Conservation (phyloP, 139 green algal species). For the Tetraselmis striata region DNA sequence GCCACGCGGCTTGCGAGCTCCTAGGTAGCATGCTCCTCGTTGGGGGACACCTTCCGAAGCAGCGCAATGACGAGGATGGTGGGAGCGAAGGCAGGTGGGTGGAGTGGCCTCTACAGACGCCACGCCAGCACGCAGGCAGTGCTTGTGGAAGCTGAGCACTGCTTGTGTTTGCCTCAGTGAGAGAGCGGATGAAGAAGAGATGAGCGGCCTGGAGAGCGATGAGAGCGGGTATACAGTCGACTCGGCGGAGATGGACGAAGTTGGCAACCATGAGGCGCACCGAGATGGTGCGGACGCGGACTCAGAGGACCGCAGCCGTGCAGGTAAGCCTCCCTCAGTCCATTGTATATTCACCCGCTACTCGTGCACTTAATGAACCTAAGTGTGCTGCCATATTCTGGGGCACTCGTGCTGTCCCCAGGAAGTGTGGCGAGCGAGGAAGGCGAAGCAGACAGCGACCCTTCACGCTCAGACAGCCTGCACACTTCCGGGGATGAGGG, state of each 20-base stretch:
- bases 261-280: background rate
- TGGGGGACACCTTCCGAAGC: background rate
- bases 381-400: too few species aligned
- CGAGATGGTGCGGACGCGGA: too few species aligned
- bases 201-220: background rate
- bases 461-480: background rate
- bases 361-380: too few species aligned
- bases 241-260: background rate
- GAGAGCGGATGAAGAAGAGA: background rate
- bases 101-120: background rate
- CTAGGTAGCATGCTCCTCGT: background rate
- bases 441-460: background rate
- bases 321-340: too few species aligned
- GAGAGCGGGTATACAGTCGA: background rate
- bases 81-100: background rate
- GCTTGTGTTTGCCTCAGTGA: too few species aligned
- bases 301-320: background rate
- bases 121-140: too few species aligned
- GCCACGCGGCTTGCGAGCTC: background rate
- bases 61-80: background rate
- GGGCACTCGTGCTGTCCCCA: too few species aligned
- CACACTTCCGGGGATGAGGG: background rate
- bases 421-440: background rate
- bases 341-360: too few species aligned
- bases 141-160: too few species aligned